Percentiles rank a stretch among this genome's conserved stretches.
These are phyloP conservation scores for Cavenderia fasciculata DNA, from an alignment of 78 protist genomes.

Conservation along the genomic window DNA sequence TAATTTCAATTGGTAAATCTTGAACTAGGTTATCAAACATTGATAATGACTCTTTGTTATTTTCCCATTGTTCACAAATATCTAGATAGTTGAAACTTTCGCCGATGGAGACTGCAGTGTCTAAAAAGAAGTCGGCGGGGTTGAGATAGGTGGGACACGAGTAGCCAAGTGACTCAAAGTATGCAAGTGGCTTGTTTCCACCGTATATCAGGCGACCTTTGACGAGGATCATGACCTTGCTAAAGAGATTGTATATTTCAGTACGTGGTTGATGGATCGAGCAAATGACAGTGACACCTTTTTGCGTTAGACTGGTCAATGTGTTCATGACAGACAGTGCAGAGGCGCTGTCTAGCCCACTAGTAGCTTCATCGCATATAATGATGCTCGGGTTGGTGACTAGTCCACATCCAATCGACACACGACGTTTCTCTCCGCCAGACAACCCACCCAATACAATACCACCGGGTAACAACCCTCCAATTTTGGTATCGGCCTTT, in stretches of 20 bases:
- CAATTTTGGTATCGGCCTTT: constrained; percentile 13
- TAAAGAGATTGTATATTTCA: constrained; percentile 37
- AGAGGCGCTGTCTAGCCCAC: constrained; percentile 48
- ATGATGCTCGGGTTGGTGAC: constrained; percentile 6
- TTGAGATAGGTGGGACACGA: constrained; percentile 10
- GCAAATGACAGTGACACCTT: constrained; percentile 50
- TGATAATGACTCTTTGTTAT: not conserved
- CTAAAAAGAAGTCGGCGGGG: constrained; percentile 44
- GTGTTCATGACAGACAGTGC: constrained; percentile 22
- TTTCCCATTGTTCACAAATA: constrained; percentile 5
- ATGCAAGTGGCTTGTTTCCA: constrained; percentile 28
- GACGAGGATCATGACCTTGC: constrained; percentile 6
- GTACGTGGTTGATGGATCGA: constrained; percentile 15
- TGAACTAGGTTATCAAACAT: not conserved
- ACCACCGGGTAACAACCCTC: constrained; percentile 40
- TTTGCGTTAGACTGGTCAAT: not conserved
- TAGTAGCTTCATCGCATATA: constrained; percentile 31
- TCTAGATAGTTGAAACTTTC: not conserved
- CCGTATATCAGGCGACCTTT: constrained; percentile 25
- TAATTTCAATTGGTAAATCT: not conserved
- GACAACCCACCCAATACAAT: constrained; percentile 29
- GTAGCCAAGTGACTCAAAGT: constrained; percentile 6
- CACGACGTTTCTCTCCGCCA: constrained; percentile 61
- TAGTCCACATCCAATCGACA: constrained; percentile 34
- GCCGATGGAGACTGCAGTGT: not conserved